Evolutionary conservation across 768 basidiomycete genomes (phyloP), one percentile per base, ranked within the genome.

Genomic region (Agrocybe chaxingu): DNA sequence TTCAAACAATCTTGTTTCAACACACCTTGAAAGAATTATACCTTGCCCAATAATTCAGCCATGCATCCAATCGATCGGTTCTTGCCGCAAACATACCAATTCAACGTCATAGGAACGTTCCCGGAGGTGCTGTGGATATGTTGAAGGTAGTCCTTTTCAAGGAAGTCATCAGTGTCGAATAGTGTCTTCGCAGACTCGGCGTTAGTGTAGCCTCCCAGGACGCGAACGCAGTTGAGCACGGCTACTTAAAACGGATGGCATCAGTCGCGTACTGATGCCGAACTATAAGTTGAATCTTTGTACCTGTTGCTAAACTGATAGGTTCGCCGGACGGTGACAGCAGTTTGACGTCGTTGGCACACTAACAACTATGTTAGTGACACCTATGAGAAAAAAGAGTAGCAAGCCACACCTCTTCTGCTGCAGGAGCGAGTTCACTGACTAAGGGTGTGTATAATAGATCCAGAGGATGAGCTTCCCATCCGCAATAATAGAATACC

Each of bases 1-100:
- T 18, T 44, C 7, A 34, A 10, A 43, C 7, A 8, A 34, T n/a
- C 12, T 12, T 11, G 4, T 42, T 10, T 8, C 29, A 16, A 42
- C 42, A 10, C 58, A 82, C 80, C 74, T 84, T 85, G 71, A 80
- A 83, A 8, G 84, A 73, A 57, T 83, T 78, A 56, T 85, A 85
- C 81, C 83, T 84, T 10, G 36, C 9, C 42, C 11, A 36, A 43
- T 19, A 29, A 8, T 24, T 24, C 24, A 24, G 24, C 24, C 24
- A 24, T 24, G 24, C 24, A 5, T 24, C 24, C 24, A 24, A 24
- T 24, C 24, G 24, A 24, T 24, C 24, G 24, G 5, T 24, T 24
- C 24, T 24, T 24, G 24, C 24, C 5, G 24, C 24, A 24, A 24
- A 24, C 24, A 24, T 56, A 84, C 85, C 84, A 86, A 52, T 80